Evolutionary conservation across 148 eudicot genomes (phyloP), one percentile per base, ranked within the genome.

Genomic region (Euryodendron excelsum): DNA sequence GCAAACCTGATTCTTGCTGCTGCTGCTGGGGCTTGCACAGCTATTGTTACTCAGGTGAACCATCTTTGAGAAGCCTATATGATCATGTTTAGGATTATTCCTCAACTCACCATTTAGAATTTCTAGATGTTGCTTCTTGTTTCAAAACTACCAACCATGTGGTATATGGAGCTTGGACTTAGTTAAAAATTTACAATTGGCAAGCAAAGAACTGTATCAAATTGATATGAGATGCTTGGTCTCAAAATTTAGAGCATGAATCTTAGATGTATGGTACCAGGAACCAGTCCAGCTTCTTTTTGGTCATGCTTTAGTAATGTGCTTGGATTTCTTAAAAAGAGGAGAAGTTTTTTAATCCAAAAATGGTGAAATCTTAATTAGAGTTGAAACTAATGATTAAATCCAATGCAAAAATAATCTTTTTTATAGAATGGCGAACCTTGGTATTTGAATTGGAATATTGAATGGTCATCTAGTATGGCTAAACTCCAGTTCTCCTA

Each of bases 1-100:
- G 87, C 90, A 23, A 88, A 88, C 82, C 75, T 88, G 73, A n/a
- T 85, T 75, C 75, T 88, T 73, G 90, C 88, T 47, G 90, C 90
- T 36, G 88, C 87, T 36, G 90, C 88, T 63, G 90, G 90, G 64
- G 88, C 88, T 48, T 85, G 88, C 77, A 88, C 88, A 12, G 90
- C 85, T 41, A 52, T 88, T 66, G 64, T 75, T 45, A 88, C 90
- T 81, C 90, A 88, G 77, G 88, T 84, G 81, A 69, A 80, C 47
- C 6, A 52, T 50, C 37, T 62, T 77, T 15, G 50, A n/a, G 28
- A 33, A 76, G 55, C 18, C 31, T 30, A 5, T 28, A 14, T 48
- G 53, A 75, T 62, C 41, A 17, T 56, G 21, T 60, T 60, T 25
- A 60, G 21, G 33, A 60, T 39, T 10, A n/a, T 33, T 36, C 45